Evolutionary conservation across 805 yeast genomes (phyloP).

Genomic region (Millerozyma miso): DNA sequence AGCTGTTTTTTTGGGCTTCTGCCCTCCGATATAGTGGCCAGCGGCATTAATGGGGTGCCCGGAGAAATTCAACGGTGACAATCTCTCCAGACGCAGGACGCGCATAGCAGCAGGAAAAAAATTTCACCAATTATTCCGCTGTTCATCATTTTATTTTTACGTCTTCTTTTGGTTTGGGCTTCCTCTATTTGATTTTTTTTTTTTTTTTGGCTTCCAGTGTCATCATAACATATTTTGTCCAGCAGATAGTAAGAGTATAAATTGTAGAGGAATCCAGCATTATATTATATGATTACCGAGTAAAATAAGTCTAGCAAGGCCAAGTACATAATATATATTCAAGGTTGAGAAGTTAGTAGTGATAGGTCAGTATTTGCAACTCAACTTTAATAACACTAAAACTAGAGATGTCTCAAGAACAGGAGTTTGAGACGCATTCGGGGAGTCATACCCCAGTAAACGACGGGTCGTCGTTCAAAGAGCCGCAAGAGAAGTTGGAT

Average conservation of each 20-base stretch:
- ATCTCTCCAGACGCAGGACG: background rate
- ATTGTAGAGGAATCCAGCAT: background rate
- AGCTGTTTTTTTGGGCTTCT: background rate
- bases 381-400: too few relatives aligned
- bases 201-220: background rate
- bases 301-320: too few relatives aligned
- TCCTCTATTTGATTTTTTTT: background rate
- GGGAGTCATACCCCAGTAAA: constrained; percentile 32
- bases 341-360: background rate
- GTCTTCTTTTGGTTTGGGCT: background rate
- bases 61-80: background rate
- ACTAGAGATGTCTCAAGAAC: constrained; percentile 1
- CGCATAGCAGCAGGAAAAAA: background rate
- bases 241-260: background rate
- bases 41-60: background rate
- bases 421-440: constrained; percentile 16
- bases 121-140: background rate
- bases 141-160: too few relatives aligned
- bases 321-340: too few relatives aligned
- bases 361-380: too few relatives aligned
- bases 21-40: background rate
- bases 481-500: constrained; percentile 10
- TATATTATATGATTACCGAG: too few relatives aligned
- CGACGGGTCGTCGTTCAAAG: constrained; percentile 21
- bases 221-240: background rate